A percentile compares a stretch with the other conserved stretches of the same genome.
These are phyloP conservation scores for Debaryomyces nepalensis DNA, from an alignment of 1,139 yeast genomes.

Conservation along the genomic window DNA sequence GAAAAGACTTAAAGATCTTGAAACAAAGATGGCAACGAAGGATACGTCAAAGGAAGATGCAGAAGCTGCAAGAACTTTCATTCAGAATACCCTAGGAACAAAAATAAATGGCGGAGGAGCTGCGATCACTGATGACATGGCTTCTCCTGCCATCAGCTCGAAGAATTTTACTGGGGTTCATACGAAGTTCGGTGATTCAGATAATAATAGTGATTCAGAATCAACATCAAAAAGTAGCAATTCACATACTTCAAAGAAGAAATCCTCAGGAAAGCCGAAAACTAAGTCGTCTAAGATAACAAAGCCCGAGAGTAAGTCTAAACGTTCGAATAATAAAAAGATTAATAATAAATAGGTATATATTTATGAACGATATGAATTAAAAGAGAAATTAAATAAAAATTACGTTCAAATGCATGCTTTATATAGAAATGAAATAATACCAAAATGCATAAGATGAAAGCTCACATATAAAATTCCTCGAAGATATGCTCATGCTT, in stretches of 20 bases:
- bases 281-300: slow-evolving; percentile 4
- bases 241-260: slow-evolving; percentile 11
- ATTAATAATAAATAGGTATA: not conserved
- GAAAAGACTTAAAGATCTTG: slow-evolving; percentile 58
- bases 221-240: slow-evolving; percentile 3
- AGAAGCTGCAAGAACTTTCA: slow-evolving; percentile 46
- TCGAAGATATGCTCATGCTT: slow-evolving; percentile 63
- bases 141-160: slow-evolving; percentile 61
- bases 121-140: slow-evolving; percentile 29
- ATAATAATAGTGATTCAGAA: slow-evolving; percentile 8
- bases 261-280: slow-evolving; percentile 13
- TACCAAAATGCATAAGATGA: not conserved
- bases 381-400: slow-evolving; percentile 7
- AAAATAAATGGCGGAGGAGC: slow-evolving; percentile 35
- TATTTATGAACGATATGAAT: slow-evolving; percentile 5
- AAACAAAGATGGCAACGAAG: slow-evolving; percentile 22
- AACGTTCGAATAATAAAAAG: slow-evolving; percentile 2
- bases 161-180: slow-evolving; percentile 64
- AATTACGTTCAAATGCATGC: slow-evolving; percentile 10
- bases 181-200: slow-evolving; percentile 48
- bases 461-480: slow-evolving; percentile 47
- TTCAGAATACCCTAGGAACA: slow-evolving; percentile 51
- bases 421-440: slow-evolving; percentile 7
- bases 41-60: slow-evolving; percentile 28
- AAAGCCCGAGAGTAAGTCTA: slow-evolving; percentile 2